Percentiles rank a stretch among this genome's conserved stretches.
phyloP scores from a whole-genome alignment of 1,284 basidiomycete genomes.

The Apiotrichum montevideense region DNA sequence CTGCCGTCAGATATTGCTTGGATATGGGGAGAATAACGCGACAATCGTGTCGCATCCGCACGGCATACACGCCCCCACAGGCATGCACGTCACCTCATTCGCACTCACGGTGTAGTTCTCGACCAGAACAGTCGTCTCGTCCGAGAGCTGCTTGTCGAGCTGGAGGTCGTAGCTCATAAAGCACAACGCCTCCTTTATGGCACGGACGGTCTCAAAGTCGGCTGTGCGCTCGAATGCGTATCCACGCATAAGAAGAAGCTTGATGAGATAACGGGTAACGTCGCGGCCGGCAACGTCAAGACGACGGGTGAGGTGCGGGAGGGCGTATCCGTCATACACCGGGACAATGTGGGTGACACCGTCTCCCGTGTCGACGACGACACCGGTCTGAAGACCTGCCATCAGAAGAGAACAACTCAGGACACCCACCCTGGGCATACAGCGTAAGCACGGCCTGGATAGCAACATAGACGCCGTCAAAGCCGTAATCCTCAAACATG shows the following conservation, averaged over 20 bases:
- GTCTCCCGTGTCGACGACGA: conserved; percentile 98
- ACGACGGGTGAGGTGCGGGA: conserved; percentile 88
- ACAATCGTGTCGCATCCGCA: too few relatives aligned
- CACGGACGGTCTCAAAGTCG: conserved; percentile 96
- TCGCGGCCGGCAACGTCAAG: conserved; percentile 97
- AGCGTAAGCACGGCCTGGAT: conserved; percentile 98
- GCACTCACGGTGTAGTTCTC: conserved; percentile 83
- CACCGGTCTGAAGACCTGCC: conserved; percentile 89
- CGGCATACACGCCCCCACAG: too few relatives aligned
- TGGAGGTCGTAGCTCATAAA: conserved; percentile 97
- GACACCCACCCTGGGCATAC: conserved; percentile 81
- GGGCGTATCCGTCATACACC: conserved; percentile 92
- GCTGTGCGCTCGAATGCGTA: conserved; percentile 99
- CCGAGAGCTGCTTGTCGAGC: conserved; percentile 84
- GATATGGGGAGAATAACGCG: too few relatives aligned
- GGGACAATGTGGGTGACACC: conserved; percentile 99
- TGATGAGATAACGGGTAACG: conserved; percentile 97
- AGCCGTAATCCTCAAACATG: conserved; percentile 99
- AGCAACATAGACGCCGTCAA: conserved; percentile 91
- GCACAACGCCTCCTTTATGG: conserved; percentile 98
- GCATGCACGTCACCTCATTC: background rate
- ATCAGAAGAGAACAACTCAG: conserved; percentile 15
- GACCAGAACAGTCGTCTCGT: conserved; percentile 94
- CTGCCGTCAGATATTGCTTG: conserved; percentile 45
- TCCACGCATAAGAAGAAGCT: conserved; percentile 93